Conservation (phyloP, 441 rosid species). For the Cnidoscolus chayamansa region DNA sequence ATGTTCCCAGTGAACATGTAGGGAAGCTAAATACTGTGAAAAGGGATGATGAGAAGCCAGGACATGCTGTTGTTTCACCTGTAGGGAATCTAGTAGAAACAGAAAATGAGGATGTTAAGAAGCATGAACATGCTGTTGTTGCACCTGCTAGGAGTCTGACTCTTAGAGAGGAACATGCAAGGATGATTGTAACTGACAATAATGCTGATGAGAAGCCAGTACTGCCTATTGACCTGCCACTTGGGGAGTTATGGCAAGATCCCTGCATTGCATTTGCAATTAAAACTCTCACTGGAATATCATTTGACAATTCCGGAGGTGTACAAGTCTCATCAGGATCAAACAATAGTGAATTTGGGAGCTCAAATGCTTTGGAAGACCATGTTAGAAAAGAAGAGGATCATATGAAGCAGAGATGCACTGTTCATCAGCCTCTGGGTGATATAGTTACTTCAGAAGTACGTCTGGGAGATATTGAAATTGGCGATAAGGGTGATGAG, state of each 20-base stretch:
- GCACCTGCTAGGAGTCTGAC: slow-evolving; percentile 12
- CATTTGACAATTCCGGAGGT: slow-evolving; percentile 40
- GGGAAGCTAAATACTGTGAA: slow-evolving; percentile 21
- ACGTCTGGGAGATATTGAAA: slow-evolving; percentile 24
- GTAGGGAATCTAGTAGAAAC: slow-evolving; percentile 4
- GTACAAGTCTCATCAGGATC: slow-evolving; percentile 38
- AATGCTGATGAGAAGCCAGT: slow-evolving; percentile 28
- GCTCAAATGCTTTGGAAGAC: slow-evolving; percentile 23
- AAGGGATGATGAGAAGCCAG: neutral
- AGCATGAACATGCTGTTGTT: slow-evolving; percentile 6
- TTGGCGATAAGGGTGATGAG: slow-evolving; percentile 24
- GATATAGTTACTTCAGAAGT: slow-evolving; percentile 22
- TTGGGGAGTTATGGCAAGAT: slow-evolving; percentile 72
- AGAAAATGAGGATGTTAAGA: neutral
- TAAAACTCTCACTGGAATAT: slow-evolving; percentile 72
- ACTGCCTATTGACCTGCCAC: slow-evolving; percentile 46
- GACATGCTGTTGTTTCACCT: slow-evolving; percentile 4
- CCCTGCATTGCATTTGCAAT: slow-evolving; percentile 99
- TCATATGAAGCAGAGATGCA: slow-evolving; percentile 14
- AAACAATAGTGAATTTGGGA: slow-evolving; percentile 28
- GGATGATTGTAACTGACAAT: slow-evolving; percentile 19
- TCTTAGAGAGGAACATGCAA: slow-evolving; percentile 15
- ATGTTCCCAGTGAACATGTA: slow-evolving; percentile 16
- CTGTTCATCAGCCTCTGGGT: slow-evolving; percentile 13
- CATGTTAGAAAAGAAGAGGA: slow-evolving; percentile 21